Evolutionary conservation across 2,329 filamentous ascomycete genomes (phyloP), one percentile per base, ranked within the genome.

Genomic region (Coniochaeta ligniaria): DNA sequence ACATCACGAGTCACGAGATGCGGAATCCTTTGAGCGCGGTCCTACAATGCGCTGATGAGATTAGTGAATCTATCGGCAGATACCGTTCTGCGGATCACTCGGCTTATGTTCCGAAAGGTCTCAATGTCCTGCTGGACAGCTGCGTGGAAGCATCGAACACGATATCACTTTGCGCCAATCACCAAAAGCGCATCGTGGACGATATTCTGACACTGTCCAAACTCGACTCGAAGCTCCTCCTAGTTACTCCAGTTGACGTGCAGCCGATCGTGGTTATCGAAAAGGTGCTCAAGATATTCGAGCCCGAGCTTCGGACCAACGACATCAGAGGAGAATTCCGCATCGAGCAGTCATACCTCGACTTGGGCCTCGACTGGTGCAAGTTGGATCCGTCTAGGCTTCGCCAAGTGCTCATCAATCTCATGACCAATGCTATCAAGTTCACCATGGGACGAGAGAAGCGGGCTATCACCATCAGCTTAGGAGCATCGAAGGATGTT

Each of bases 101-200:
- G 9, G 59, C 59, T 8, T 41, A 62, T 6, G 54, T 24, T 16
- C 60, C 61, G 54, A 81, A 72, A 64, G 72, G 81, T 66, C 69
- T 83, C 8, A 77, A 82, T 24, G 72, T 72, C 3, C 71, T 84
- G 8, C 65, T 87, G 24, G 81, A 84, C 22, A 76, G 75, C 36
- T 84, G 83, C 62, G 79, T 91, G 22, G 89, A 93, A 70, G 89
- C 90, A 7, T 87, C 90, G n/a, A 89, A 91, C 66, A 93, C 90
- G 1, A 93, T 94, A 69, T 86, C 87, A 24, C 78, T 93, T 16
- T 95, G 91, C 71, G 88, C 89, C 58, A 90, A 86, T 68, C 91
- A 91, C 73, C 88, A 93, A 72, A 92, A 92, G 72, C 79, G 86
- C 7, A 90, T 91, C 43, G 85, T 91, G 17, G 87, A 91, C 65